phyloP scores from a whole-genome alignment of 1,139 yeast species.

The Yamadazyma sp. region DNA sequence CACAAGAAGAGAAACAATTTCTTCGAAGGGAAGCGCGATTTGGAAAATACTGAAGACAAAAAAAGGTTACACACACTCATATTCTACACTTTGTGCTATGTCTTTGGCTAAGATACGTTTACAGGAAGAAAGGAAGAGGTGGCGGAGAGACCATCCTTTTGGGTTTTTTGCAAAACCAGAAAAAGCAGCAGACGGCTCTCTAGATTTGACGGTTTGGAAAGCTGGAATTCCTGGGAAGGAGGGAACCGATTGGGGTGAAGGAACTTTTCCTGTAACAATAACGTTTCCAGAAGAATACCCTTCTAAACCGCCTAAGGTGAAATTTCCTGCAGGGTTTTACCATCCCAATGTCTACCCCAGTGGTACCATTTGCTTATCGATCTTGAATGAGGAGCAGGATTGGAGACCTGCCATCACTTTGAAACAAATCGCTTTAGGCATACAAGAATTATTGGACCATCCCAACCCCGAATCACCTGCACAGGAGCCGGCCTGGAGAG shows the following conservation, averaged over 20 bases:
- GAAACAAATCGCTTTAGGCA: conserved; percentile 86
- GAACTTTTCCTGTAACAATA: conserved; percentile 82
- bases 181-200: conserved; percentile 73
- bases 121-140: conserved; percentile 89
- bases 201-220: conserved; percentile 84
- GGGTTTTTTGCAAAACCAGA: conserved; percentile 93
- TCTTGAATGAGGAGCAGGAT: conserved; percentile 91
- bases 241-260: conserved; percentile 86
- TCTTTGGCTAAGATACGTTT: conserved; percentile 73
- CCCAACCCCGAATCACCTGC: conserved; percentile 98
- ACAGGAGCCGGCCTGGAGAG: conserved; percentile 94
- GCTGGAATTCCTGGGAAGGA: conserved; percentile 95
- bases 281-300: conserved; percentile 90
- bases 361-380: conserved; percentile 91
- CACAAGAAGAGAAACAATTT: no score
- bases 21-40: no score
- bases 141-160: conserved; percentile 99
- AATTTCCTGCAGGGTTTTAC: conserved; percentile 83
- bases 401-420: conserved; percentile 98
- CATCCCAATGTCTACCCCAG: conserved; percentile 98
- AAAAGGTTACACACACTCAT: background rate
- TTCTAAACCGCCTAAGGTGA: conserved; percentile 92
- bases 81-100: conserved; percentile 23
- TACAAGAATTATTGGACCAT: conserved; percentile 83
- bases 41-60: no score